Percentiles rank a stretch among this genome's conserved stretches.
Evolutionary conservation across 257 asterid genomes (phyloP).

Genomic region (Lithospermum erythrorhizon): DNA sequence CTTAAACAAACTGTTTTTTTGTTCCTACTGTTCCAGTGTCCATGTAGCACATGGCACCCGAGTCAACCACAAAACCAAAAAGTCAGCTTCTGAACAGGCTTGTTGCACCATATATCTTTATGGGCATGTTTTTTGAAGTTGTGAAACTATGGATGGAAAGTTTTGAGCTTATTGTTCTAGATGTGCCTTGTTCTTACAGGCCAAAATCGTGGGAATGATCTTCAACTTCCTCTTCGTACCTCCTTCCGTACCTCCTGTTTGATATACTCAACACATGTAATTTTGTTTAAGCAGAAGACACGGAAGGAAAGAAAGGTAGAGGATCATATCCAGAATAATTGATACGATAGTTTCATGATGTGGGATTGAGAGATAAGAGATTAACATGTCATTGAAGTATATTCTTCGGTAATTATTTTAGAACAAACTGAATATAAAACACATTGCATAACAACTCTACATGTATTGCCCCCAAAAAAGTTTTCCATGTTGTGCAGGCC

Average conservation of each 20-base stretch:
- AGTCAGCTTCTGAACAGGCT: conserved; percentile 43
- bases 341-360: neutral
- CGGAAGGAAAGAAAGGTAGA: too few species aligned
- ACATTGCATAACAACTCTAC: neutral
- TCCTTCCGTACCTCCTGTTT: too few species aligned
- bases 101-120: conserved; percentile 71
- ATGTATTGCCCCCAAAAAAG: neutral
- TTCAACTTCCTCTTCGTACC: too few species aligned
- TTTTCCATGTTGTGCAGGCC: neutral
- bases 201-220: conserved; percentile 65
- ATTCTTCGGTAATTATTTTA: neutral
- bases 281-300: too few species aligned
- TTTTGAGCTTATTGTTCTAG: conserved; percentile 59
- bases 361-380: neutral
- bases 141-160: conserved; percentile 79
- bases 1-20: too few species aligned
- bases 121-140: conserved; percentile 55
- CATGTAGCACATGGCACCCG: neutral
- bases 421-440: neutral
- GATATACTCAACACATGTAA: too few species aligned
- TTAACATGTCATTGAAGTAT: neutral
- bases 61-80: too few species aligned
- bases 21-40: too few species aligned
- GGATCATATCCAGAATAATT: too few species aligned
- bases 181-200: conserved; percentile 88